These are phyloP conservation scores for Neonectria magnoliae DNA, from an alignment of 2,329 filamentous ascomycete species.

Conservation along the genomic window DNA sequence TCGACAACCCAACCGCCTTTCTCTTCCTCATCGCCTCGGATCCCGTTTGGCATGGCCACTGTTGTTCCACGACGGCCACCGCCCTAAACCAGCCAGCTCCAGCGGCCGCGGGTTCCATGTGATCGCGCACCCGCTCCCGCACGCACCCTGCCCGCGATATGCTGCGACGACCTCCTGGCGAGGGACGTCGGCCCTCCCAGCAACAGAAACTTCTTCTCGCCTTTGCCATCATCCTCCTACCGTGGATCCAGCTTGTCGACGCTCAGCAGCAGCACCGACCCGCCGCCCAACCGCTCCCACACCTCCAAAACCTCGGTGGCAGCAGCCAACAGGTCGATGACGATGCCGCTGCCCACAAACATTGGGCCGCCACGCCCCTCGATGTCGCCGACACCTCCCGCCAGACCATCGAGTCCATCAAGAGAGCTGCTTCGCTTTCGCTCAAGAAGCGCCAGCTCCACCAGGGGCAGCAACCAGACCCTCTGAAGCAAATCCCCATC, in stretches of 20 bases:
- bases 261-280: constrained; percentile 71
- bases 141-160: constrained; percentile 50
- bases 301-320: constrained; percentile 35
- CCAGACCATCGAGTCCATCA: constrained; percentile 43
- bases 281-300: constrained; percentile 32
- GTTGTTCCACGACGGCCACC: constrained; percentile 26
- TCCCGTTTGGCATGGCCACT: constrained; percentile 34
- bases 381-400: constrained; percentile 43
- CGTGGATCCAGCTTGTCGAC: constrained; percentile 65
- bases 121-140: constrained; percentile 27
- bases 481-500: constrained; percentile 36
- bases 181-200: constrained; percentile 60
- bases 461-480: constrained; percentile 30
- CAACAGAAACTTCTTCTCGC: constrained; percentile 62
- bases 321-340: constrained; percentile 42
- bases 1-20: constrained; percentile 11
- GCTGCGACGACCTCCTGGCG: constrained; percentile 72
- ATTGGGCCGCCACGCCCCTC: constrained; percentile 47
- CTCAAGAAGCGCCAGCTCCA: constrained; percentile 40
- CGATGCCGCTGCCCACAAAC: constrained; percentile 38
- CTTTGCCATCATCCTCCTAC: constrained; percentile 67
- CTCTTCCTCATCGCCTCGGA: constrained; percentile 7
- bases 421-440: constrained; percentile 36
- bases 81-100: constrained; percentile 16
- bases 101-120: constrained; percentile 39